Conservation (phyloP, 208 protist genomes). For the Trypanosomatidae sp. region DNA sequence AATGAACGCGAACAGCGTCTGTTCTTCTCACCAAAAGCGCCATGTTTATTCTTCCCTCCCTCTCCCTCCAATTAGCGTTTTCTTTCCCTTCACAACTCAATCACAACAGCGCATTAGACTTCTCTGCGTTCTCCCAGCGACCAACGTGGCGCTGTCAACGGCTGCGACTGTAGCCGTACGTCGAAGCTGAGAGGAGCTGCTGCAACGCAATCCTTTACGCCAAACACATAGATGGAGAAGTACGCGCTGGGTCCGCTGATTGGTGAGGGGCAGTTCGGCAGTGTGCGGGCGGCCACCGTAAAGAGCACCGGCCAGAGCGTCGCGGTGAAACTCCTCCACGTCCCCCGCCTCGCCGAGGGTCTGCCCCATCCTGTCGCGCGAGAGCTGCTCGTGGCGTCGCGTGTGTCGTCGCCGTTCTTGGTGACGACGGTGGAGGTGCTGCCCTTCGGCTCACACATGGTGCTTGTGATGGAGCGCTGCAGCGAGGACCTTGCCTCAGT, state of each 20-base stretch:
- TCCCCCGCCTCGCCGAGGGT: slow-evolving; percentile 55
- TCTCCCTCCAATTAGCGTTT: too few relatives aligned
- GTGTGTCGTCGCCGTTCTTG: slow-evolving; percentile 56
- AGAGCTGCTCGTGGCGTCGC: slow-evolving; percentile 57
- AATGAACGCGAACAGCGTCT: too few relatives aligned
- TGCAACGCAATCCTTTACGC: too few relatives aligned
- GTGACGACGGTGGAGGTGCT: slow-evolving; percentile 70
- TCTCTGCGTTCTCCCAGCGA: too few relatives aligned
- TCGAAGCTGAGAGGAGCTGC: too few relatives aligned
- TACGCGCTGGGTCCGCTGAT: slow-evolving; percentile 60
- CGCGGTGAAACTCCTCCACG: slow-evolving; percentile 72
- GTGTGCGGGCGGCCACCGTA: slow-evolving; percentile 49
- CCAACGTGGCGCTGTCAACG: too few relatives aligned
- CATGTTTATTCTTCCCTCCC: too few relatives aligned
- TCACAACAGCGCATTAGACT: too few relatives aligned
- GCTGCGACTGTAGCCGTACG: too few relatives aligned
- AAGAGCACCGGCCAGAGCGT: slow-evolving; percentile 57
- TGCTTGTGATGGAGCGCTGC: slow-evolving; percentile 83
- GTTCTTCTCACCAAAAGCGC: too few relatives aligned
- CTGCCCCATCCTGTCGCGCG: slow-evolving; percentile 82
- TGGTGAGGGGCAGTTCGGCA: slow-evolving; percentile 80
- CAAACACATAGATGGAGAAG: too few relatives aligned
- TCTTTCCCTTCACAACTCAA: too few relatives aligned
- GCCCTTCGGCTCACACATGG: slow-evolving; percentile 53
- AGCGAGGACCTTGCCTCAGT: slow-evolving; percentile 49